Evolutionary conservation across 1,284 basidiomycete species (phyloP), one percentile per base, ranked within the genome.

Genomic region (Cutaneotrichosporon sp.): DNA sequence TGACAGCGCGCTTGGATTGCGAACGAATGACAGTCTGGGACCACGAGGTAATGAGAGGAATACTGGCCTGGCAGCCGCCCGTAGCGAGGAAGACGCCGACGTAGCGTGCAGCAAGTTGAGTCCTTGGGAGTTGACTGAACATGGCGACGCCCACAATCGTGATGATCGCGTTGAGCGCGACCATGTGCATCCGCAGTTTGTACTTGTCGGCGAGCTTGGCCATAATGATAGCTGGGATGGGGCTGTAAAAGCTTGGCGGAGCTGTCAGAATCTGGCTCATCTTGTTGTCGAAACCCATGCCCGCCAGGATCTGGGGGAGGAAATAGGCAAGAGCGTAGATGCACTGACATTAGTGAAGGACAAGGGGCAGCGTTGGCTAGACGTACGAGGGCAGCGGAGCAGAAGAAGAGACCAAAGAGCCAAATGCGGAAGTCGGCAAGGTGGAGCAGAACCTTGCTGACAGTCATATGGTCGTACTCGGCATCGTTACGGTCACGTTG

Each of bases 381-480:
- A 50, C 7, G 50, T 24, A 47, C 5, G 12, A 51, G 59, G 9
- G 62, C 62, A 24, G 60, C 55, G 17, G 60, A 52, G 46, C 67
- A 61, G 64, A 78, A 75, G 60, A 74, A 64, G 50, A 77, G 61
- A 10, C 69, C 76, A 46, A 75, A 78, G 5, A 63, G 52, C 77
- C 77, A 79, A 6, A 76, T 58, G 65, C 75, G 76, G 56, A 65
- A 56, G 60, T 77, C 74, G 14, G n/a, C 12, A 9, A 68, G 45
- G 61, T 78, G 74, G 45, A 50, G 42, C n/a, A 42, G n/a, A 29
- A 59, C 49, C 27, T 55, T 63, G 64, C 33, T 27, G 54, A 54
- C 50, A n/a, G 75, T 75, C 24, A 78, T 57, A 6, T 61, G 29
- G 55, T 79, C 77, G 20, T 68, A 66, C 25, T 62, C 62, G 24